These are phyloP conservation scores for Podospora australis DNA, from an alignment of 495 filamentous ascomycete species.

Conservation along the genomic window DNA sequence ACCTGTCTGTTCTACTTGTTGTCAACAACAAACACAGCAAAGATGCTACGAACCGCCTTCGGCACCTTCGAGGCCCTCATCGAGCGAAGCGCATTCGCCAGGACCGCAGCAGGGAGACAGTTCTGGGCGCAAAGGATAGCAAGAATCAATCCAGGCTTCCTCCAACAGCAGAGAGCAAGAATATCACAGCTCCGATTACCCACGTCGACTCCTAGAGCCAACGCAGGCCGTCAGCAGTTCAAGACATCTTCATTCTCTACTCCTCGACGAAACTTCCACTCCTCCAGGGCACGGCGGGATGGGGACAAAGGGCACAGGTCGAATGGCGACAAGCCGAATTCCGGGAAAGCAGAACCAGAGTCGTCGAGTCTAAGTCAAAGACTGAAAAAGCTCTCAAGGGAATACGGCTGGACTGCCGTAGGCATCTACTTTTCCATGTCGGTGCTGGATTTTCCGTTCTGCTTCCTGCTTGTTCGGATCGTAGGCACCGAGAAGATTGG, in stretches of 20 bases:
- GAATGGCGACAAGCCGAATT: conserved; percentile 3
- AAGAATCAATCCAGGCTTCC: conserved; percentile 2
- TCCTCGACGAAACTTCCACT: conserved; percentile 22
- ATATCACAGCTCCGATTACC: conserved; percentile 16
- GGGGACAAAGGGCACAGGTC: neutral
- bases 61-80: conserved; percentile 17
- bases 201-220: neutral
- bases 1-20: no score
- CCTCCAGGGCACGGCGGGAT: conserved; percentile 16
- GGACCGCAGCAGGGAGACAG: neutral
- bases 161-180: conserved; percentile 10
- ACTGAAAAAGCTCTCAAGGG: conserved; percentile 74
- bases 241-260: conserved; percentile 5
- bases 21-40: neutral
- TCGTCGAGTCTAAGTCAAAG: conserved; percentile 57
- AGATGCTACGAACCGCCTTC: conserved; percentile 18
- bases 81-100: conserved; percentile 2
- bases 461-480: conserved; percentile 75
- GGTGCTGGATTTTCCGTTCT: conserved; percentile 90
- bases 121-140: conserved; percentile 7
- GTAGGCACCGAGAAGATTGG: conserved; percentile 84
- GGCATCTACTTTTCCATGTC: conserved; percentile 81
- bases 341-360: no score
- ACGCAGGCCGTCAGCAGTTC: conserved; percentile 2
- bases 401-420: conserved; percentile 93